Evolutionary conservation across 208 protist genomes (phyloP).

Genomic region (Phytomonas sp.): DNA sequence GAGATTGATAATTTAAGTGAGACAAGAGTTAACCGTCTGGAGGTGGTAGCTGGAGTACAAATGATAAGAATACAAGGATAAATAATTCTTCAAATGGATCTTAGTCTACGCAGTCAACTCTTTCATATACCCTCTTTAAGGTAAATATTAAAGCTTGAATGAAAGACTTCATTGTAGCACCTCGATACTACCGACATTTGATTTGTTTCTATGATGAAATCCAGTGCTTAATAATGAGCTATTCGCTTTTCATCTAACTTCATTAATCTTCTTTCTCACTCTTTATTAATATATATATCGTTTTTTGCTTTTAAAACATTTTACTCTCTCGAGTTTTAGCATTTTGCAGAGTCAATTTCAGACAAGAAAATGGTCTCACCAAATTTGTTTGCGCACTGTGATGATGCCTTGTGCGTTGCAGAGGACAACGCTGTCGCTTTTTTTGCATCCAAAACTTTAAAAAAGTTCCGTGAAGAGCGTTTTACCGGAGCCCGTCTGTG

Average conservation of each 20-base stretch:
- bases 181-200: neutral
- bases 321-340: neutral
- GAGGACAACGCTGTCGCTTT: constrained; percentile 75
- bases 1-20: neutral
- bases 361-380: constrained; percentile 17
- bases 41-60: neutral
- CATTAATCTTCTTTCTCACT: neutral
- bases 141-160: neutral
- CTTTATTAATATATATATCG: neutral
- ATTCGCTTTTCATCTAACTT: neutral
- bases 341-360: neutral
- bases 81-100: neutral
- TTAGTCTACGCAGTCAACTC: neutral
- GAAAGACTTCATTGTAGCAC: neutral
- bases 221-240: neutral
- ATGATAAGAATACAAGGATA: neutral
- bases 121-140: neutral
- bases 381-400: constrained; percentile 58
- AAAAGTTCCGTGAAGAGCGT: constrained; percentile 79
- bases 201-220: neutral
- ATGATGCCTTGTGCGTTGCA: constrained; percentile 68
- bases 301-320: constrained; percentile 3
- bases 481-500: constrained; percentile 58
- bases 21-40: neutral
- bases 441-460: constrained; percentile 68